These are phyloP conservation scores for Hirschioporus abietinus DNA, from an alignment of 768 basidiomycete genomes.

Conservation along the genomic window DNA sequence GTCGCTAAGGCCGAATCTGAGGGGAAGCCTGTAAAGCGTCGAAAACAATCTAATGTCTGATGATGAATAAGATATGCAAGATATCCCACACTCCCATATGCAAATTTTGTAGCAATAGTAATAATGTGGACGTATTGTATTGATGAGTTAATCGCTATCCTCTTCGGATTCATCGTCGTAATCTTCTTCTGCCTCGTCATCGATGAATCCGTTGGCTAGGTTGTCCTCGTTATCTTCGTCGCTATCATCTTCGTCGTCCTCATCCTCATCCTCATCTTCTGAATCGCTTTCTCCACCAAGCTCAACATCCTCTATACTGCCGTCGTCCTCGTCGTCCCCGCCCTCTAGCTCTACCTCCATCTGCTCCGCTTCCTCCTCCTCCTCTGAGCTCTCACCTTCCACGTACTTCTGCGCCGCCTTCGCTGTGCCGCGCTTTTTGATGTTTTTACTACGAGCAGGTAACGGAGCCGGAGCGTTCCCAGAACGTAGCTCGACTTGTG, in stretches of 20 bases:
- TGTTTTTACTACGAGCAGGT: conserved; percentile 33
- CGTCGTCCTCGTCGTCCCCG: conserved; percentile 62
- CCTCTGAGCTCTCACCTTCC: conserved; percentile 76
- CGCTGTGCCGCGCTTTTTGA: conserved; percentile 32
- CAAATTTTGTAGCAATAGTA: conserved; percentile 3
- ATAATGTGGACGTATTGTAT: conserved; percentile 2
- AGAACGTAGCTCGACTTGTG: conserved; percentile 87
- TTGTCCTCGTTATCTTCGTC: conserved; percentile 28
- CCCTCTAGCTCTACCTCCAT: conserved; percentile 56
- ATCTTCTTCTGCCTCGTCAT: conserved; percentile 57
- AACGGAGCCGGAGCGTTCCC: conserved; percentile 60
- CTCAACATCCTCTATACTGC: conserved; percentile 76
- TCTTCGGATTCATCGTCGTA: conserved; percentile 48
- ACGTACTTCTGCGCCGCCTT: conserved; percentile 48
- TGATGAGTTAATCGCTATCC: conserved; percentile 33
- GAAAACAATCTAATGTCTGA: neutral
- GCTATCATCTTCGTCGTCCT: conserved; percentile 37
- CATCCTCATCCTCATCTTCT: conserved; percentile 44
- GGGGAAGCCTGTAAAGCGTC: neutral
- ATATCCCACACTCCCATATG: neutral
- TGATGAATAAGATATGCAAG: neutral
- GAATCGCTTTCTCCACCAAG: conserved; percentile 58
- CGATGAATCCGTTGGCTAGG: conserved; percentile 46
- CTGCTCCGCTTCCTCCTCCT: conserved; percentile 47
- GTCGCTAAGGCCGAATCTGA: neutral